Evolutionary conservation across 305 asterid species (phyloP), one percentile per base, ranked within the genome.

Genomic region (Salvia sclarea): DNA sequence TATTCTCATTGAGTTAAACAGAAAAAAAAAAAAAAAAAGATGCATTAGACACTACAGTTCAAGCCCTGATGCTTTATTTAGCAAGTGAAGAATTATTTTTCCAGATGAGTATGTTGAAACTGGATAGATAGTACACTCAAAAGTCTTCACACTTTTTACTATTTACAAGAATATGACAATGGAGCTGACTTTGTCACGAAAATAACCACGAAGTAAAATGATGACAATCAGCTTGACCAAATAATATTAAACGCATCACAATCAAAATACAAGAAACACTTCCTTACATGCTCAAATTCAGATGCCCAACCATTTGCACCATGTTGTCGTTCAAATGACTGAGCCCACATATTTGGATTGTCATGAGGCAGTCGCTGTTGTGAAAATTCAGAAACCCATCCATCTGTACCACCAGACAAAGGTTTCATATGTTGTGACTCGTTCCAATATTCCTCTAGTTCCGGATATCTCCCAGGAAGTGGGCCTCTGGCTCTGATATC

Each of bases 291-390:
- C 77, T 95, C 96, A 83, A 88, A 95, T 80, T 95, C 99, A 80
- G 98, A 88, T 66, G 95, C 98, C 98, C 99, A 95, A 37, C 96
- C 95, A 76, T 81, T 92, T 53, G 92, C 84, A 67, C 97, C 93
- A 78, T 92, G 97, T 61, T 92, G 89, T 67, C 82, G 88, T 80
- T 92, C 97, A 83, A 92, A 92, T 80, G 98, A 88, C 75, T 79
- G 97, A 79, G 70, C 90, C 99, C 99, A 95, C 76, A 76, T 65
- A 61, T 80, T 88, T 69, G 98, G 97, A 66, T 87, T 86, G 64
- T 86, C 86, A 78, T 21, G 97, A 38, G 81, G 86, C 56, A 73
- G 67, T 66, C 62, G 90, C 70, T 72, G 86, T 76, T 83, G 95
- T 8, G 85, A 4, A 71, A 95, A 95, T 74, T 95, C 98, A 70